Percentiles rank a stretch among this genome's conserved stretches.
Conservation (phyloP, 179 eudicot species). For the Beta corolliflora region DNA sequence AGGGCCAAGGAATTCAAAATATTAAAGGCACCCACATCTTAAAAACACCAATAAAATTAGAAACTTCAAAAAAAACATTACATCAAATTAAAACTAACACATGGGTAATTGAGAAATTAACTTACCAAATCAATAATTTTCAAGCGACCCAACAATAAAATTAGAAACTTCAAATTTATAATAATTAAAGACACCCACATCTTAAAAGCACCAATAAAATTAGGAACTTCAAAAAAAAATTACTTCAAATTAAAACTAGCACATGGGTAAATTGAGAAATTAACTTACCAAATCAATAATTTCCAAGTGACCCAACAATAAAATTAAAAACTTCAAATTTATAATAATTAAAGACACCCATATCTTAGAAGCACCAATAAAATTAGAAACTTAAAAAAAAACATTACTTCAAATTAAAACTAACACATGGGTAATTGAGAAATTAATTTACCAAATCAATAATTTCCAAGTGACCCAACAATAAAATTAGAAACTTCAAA, state of each 20-base stretch:
- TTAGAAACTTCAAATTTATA: too few relatives aligned
- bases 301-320: neutral
- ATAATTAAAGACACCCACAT: too few relatives aligned
- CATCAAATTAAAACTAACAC: neutral
- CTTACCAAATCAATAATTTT: too few relatives aligned
- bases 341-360: neutral
- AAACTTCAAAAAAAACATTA: neutral
- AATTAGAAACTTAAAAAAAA: neutral
- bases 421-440: conserved; percentile 28
- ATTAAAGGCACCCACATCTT: conserved; percentile 6
- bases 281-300: conserved; percentile 27
- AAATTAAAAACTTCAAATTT: too few relatives aligned
- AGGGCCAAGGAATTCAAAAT: conserved; percentile 2
- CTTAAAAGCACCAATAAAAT: too few relatives aligned
- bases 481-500: too few relatives aligned
- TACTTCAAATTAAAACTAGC: too few relatives aligned
- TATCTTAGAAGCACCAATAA: conserved; percentile 21
- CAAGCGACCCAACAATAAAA: too few relatives aligned
- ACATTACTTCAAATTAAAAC: neutral
- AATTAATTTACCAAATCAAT: conserved; percentile 7
- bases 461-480: too few relatives aligned
- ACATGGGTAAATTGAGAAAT: too few relatives aligned
- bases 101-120: conserved; percentile 34
- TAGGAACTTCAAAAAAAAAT: too few relatives aligned
- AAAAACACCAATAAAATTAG: conserved; percentile 15